Evolutionary conservation across 495 filamentous ascomycete genomes (phyloP).

Genomic region (Cenococcum geophilum): DNA sequence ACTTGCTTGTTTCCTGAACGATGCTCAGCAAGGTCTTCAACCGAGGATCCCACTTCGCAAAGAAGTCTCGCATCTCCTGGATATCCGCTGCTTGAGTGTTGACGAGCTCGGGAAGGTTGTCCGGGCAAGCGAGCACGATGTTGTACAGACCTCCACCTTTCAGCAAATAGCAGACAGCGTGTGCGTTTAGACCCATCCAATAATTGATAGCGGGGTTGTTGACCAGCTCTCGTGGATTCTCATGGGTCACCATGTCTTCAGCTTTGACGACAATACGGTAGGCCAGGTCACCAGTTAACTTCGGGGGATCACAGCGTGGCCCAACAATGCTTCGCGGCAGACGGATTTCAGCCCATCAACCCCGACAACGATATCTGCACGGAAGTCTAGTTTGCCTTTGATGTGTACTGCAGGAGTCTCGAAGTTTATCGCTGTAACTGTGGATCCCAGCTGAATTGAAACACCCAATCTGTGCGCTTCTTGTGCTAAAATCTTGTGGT

Average conservation of each 20-base stretch:
- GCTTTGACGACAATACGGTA: conserved; percentile 16
- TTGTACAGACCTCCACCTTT: conserved; percentile 13
- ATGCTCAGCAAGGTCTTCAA: conserved; percentile 10
- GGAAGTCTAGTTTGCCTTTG: conserved; percentile 3
- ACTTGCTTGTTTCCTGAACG: conserved; percentile 13
- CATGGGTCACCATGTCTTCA: conserved; percentile 4
- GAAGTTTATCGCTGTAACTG: conserved; percentile 1
- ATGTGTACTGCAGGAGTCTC: not conserved
- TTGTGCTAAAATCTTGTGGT: not conserved
- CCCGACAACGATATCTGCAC: not conserved
- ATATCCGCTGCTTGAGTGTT: conserved; percentile 6
- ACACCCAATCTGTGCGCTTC: not conserved
- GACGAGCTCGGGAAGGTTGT: conserved; percentile 12
- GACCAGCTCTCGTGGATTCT: conserved; percentile 6
- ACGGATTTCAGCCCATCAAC: conserved; percentile 2
- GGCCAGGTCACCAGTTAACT: conserved; percentile 6
- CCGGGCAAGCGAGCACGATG: conserved; percentile 11
- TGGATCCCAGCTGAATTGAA: not conserved
- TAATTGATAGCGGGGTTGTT: conserved; percentile 12
- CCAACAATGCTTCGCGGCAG: conserved; percentile 1
- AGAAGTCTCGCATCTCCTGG: conserved; percentile 14
- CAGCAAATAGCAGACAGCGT: conserved; percentile 15
- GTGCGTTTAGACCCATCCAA: conserved; percentile 13
- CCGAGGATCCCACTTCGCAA: conserved; percentile 15
- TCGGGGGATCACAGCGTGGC: conserved; percentile 3